A percentile compares a stretch with the other conserved stretches of the same genome.
Conservation (phyloP, 2,329 filamentous ascomycete genomes). For the Orbilia quercus region DNA sequence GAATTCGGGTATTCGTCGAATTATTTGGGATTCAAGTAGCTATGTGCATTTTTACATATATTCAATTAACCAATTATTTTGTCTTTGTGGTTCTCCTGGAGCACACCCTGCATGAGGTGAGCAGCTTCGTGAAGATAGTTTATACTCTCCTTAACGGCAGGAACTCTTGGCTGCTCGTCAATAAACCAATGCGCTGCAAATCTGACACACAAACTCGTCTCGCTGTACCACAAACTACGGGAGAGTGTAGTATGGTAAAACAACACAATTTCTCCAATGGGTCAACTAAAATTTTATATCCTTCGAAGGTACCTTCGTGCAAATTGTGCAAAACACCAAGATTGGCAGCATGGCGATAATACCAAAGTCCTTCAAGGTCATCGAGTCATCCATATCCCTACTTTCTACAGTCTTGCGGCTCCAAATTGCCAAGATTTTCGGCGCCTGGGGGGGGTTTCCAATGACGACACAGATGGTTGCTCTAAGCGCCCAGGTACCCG, state of each 20-base stretch:
- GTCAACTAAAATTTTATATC: too few relatives aligned
- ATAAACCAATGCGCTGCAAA: too few relatives aligned
- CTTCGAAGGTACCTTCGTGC: too few relatives aligned
- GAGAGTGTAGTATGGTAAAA: too few relatives aligned
- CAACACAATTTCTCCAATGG: too few relatives aligned
- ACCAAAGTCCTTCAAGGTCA: neutral
- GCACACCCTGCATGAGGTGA: neutral
- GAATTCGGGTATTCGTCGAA: neutral
- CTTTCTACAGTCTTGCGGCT: neutral
- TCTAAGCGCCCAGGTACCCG: constrained; percentile 32
- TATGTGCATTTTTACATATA: too few relatives aligned
- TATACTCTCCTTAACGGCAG: too few relatives aligned
- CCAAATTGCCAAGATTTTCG: neutral
- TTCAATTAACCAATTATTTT: too few relatives aligned
- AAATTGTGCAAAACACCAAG: neutral
- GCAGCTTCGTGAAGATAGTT: too few relatives aligned
- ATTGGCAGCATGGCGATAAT: neutral
- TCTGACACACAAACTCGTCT: too few relatives aligned
- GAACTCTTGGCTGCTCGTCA: too few relatives aligned
- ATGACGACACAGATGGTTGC: constrained; percentile 14
- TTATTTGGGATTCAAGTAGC: neutral
- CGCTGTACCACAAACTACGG: too few relatives aligned
- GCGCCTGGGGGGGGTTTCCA: neutral
- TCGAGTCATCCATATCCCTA: neutral
- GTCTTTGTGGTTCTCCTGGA: neutral